These are phyloP conservation scores for Torulaspora quercuum DNA, from an alignment of 805 yeast genomes.

Conservation along the genomic window DNA sequence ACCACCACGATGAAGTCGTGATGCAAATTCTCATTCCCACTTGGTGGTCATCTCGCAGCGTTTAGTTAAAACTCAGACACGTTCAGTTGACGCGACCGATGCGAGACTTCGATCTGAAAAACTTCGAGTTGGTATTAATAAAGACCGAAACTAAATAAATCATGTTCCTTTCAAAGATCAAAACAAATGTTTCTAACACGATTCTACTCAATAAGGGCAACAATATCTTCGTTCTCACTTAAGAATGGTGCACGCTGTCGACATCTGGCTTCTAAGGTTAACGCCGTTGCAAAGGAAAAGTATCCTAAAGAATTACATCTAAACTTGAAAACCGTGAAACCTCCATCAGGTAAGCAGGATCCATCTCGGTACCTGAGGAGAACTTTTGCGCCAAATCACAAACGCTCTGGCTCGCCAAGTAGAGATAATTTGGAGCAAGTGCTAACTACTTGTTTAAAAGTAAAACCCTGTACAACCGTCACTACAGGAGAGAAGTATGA, in stretches of 20 bases:
- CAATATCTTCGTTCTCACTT: not conserved
- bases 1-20: too few relatives aligned
- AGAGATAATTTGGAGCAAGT: slow-evolving; percentile 12
- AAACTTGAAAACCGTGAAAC: slow-evolving; percentile 17
- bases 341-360: slow-evolving; percentile 19
- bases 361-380: slow-evolving; percentile 22
- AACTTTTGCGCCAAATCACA: slow-evolving; percentile 18
- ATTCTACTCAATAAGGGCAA: not conserved
- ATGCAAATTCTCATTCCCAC: too few relatives aligned
- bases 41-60: too few relatives aligned
- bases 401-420: slow-evolving; percentile 3
- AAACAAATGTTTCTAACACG: not conserved
- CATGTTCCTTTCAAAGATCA: not conserved
- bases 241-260: not conserved
- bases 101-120: too few relatives aligned
- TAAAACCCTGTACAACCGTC: slow-evolving; percentile 57
- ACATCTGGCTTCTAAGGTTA: slow-evolving; percentile 1
- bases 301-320: slow-evolving; percentile 3
- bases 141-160: too few relatives aligned
- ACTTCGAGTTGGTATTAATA: too few relatives aligned
- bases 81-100: too few relatives aligned
- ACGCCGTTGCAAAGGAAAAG: slow-evolving; percentile 1
- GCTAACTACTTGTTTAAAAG: slow-evolving; percentile 11
- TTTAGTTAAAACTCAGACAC: too few relatives aligned
- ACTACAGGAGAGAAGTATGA: slow-evolving; percentile 74